phyloP scores from a whole-genome alignment of 2,329 filamentous ascomycete genomes.

The Diaporthe eres region DNA sequence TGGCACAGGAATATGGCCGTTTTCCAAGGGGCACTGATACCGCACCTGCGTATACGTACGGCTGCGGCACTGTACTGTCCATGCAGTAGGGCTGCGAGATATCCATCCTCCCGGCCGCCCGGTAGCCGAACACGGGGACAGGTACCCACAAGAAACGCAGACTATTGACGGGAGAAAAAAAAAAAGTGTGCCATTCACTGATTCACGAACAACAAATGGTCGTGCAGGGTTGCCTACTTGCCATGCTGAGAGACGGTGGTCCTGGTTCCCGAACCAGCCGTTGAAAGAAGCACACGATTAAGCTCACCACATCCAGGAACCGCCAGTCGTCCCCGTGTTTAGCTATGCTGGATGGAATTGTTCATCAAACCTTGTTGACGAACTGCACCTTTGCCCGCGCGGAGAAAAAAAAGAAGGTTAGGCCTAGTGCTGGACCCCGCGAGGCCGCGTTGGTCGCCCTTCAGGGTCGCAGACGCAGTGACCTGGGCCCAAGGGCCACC shows the following conservation, averaged over 20 bases:
- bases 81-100: conserved; percentile 34
- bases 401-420: conserved; percentile 32
- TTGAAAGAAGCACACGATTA: conserved; percentile 5
- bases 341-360: background rate
- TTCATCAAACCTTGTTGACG: conserved; percentile 30
- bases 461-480: conserved; percentile 16
- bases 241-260: background rate
- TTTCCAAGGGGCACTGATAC: conserved; percentile 18
- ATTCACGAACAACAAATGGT: conserved; percentile 1
- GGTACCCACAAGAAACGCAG: conserved; percentile 21
- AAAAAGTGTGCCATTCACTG: conserved; percentile 16
- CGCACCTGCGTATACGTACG: background rate
- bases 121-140: conserved; percentile 35
- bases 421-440: conserved; percentile 17
- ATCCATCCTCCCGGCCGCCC: conserved; percentile 30
- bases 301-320: conserved; percentile 16
- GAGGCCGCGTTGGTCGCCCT: conserved; percentile 14
- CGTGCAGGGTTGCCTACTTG: conserved; percentile 20
- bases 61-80: conserved; percentile 27
- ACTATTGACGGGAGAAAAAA: conserved; percentile 25
- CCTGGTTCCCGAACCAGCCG: conserved; percentile 24
- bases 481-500: background rate
- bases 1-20: conserved; percentile 16
- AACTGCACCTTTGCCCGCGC: background rate
- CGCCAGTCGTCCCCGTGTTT: background rate